Conservation (phyloP, 352 stramenopile genomes). For the Phytophthora tentaculata region DNA sequence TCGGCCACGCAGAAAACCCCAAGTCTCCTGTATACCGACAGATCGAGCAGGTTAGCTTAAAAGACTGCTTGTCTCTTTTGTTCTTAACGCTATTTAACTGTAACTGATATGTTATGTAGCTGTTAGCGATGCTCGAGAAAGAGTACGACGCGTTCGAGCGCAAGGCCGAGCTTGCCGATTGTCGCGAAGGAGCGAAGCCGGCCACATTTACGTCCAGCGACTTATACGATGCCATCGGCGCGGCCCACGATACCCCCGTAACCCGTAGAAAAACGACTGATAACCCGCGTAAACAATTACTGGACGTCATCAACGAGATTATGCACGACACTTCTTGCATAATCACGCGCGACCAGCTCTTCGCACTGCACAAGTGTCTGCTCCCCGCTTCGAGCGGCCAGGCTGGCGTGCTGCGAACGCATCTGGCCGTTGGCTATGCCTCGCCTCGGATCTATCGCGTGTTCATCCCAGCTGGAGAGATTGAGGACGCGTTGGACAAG, state of each 20-base stretch:
- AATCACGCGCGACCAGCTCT: constrained; percentile 65
- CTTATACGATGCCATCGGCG: constrained; percentile 76
- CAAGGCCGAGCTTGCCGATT: constrained; percentile 46
- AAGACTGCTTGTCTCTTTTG: not conserved
- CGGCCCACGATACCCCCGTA: constrained; percentile 50
- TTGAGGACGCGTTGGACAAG: constrained; percentile 49
- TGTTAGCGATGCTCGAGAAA: constrained; percentile 46
- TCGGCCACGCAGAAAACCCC: constrained; percentile 51
- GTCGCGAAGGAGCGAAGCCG: constrained; percentile 42
- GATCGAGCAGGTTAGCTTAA: constrained; percentile 55
- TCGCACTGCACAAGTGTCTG: constrained; percentile 64
- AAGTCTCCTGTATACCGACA: constrained; percentile 70
- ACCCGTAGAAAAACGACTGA: constrained; percentile 11
- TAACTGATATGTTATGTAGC: constrained; percentile 29
- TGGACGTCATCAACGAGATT: constrained; percentile 73
- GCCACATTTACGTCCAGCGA: constrained; percentile 69
- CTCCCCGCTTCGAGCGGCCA: constrained; percentile 48
- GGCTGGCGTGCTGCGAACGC: constrained; percentile 57
- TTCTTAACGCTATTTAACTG: not conserved
- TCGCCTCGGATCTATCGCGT: constrained; percentile 84
- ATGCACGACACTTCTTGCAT: constrained; percentile 61
- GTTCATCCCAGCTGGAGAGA: constrained; percentile 74
- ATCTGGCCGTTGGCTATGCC: constrained; percentile 74
- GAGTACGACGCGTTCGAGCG: constrained; percentile 70
- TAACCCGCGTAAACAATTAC: constrained; percentile 44